Conservation (phyloP, 2,329 filamentous ascomycete species). For the Pseudogymnoascus sp. region DNA sequence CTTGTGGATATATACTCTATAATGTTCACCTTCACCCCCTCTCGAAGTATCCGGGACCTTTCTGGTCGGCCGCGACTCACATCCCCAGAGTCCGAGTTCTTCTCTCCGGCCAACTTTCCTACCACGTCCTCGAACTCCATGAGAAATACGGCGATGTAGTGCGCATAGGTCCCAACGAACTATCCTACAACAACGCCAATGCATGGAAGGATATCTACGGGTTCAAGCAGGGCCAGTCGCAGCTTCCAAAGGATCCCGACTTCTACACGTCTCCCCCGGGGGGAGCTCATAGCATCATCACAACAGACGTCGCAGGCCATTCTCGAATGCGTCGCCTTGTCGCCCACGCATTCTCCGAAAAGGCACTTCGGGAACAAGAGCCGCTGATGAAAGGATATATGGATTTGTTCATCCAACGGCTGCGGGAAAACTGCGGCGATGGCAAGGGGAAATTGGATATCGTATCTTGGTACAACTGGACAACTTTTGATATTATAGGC, state of each 20-base stretch:
- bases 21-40: conserved; percentile 14
- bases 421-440: neutral
- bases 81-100: neutral
- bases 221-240: neutral
- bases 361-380: conserved; percentile 17
- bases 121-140: neutral
- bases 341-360: conserved; percentile 17
- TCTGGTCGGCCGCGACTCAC: neutral
- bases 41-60: conserved; percentile 15
- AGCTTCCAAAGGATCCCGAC: neutral
- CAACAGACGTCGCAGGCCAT: conserved; percentile 10
- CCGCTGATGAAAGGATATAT: conserved; percentile 14
- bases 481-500: conserved; percentile 31
- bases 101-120: neutral
- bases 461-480: conserved; percentile 21
- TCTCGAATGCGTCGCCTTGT: conserved; percentile 17
- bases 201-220: conserved; percentile 7
- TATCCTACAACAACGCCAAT: neutral
- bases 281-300: neutral
- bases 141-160: conserved; percentile 8
- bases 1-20: conserved; percentile 7
- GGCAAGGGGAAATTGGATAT: neutral
- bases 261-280: neutral
- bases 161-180: conserved; percentile 5
- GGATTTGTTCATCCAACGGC: neutral